These are phyloP conservation scores for Capsicum chinense DNA, from an alignment of 257 asterid species.

Conservation along the genomic window DNA sequence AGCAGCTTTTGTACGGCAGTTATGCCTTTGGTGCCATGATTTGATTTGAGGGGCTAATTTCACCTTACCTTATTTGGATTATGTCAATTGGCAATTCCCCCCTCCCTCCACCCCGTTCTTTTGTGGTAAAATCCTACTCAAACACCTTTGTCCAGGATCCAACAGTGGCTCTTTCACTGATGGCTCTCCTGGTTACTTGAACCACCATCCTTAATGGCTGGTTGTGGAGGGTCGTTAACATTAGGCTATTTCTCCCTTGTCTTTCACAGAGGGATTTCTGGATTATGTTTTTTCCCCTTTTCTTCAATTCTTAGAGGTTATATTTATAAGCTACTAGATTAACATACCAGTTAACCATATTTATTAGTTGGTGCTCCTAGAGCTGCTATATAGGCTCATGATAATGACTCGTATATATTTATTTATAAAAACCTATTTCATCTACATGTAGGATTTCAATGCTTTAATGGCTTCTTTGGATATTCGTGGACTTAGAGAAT, in stretches of 20 bases:
- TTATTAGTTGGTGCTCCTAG: neutral
- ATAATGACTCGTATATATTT: neutral
- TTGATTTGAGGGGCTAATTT: neutral
- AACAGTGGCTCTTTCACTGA: neutral
- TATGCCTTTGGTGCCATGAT: neutral
- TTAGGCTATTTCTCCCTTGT: neutral
- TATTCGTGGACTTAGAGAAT: slow-evolving; percentile 85
- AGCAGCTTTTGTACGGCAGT: neutral
- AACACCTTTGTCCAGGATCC: neutral
- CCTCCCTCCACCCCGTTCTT: no score
- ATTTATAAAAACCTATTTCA: slow-evolving; percentile 7
- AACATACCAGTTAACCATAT: neutral
- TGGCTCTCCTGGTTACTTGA: neutral
- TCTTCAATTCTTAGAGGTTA: neutral
- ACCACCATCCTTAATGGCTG: slow-evolving; percentile 21
- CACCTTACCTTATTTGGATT: slow-evolving; percentile 1
- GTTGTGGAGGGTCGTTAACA: slow-evolving; percentile 24
- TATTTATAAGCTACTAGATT: neutral
- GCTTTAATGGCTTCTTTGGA: slow-evolving; percentile 77
- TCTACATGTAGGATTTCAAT: slow-evolving; percentile 64
- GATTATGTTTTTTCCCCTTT: slow-evolving; percentile 15
- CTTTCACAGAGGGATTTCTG: neutral
- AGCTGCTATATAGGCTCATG: neutral
- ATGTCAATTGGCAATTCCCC: neutral
- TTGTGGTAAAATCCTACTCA: neutral